phyloP scores from a whole-genome alignment of 2,329 filamentous ascomycete genomes.

The Thielaviopsis ethacetica region DNA sequence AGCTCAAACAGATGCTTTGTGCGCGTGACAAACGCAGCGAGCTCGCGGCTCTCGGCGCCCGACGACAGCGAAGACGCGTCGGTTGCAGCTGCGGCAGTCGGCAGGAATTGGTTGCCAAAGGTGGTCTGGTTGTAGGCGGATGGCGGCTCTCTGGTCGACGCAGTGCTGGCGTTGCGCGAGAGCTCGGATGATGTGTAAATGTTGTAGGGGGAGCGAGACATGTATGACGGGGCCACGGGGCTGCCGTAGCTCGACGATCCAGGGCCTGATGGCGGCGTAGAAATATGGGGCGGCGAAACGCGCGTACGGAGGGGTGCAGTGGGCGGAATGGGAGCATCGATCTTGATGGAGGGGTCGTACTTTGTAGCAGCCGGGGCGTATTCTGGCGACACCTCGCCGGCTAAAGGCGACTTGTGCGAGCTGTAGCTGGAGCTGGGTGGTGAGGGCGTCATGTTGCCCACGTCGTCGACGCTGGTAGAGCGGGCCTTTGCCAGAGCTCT shows the following conservation, averaged over 20 bases:
- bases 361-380: background rate
- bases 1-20: conserved; percentile 60
- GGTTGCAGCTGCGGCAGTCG: background rate
- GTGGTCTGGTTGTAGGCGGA: conserved; percentile 11
- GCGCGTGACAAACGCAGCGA: conserved; percentile 52
- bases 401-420: conserved; percentile 6
- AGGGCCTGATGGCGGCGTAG: background rate
- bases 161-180: conserved; percentile 15
- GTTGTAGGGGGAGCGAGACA: background rate
- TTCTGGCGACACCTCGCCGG: conserved; percentile 9
- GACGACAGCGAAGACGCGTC: background rate
- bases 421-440: conserved; percentile 8
- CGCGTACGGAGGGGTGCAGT: too few relatives aligned
- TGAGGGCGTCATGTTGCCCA: conserved; percentile 3
- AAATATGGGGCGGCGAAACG: background rate
- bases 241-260: conserved; percentile 6
- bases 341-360: background rate
- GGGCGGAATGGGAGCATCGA: too few relatives aligned
- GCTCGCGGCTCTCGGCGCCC: conserved; percentile 13
- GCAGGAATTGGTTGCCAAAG: background rate
- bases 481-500: conserved; percentile 37
- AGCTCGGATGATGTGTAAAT: conserved; percentile 8
- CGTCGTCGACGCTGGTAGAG: conserved; percentile 1
- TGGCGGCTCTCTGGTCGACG: conserved; percentile 17
- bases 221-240: conserved; percentile 2